Evolutionary conservation across 495 filamentous ascomycete species (phyloP).

Genomic region (Xylaria sp.): DNA sequence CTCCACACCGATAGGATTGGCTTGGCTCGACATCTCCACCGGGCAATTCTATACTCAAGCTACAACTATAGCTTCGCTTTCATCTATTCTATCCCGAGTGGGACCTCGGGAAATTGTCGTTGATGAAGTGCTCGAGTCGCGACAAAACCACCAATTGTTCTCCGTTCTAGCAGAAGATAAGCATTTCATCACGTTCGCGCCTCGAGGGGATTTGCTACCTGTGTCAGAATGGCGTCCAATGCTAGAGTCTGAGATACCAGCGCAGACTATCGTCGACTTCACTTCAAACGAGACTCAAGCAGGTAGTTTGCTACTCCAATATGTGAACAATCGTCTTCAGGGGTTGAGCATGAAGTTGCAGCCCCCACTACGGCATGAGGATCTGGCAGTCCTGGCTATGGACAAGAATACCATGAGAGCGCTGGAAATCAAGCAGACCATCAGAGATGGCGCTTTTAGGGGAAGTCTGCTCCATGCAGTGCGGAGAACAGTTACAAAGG

Average conservation of each 20-base stretch:
- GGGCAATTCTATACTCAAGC: conserved; percentile 89
- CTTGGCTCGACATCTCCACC: conserved; percentile 95
- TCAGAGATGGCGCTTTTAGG: conserved; percentile 73
- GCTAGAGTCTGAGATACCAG: conserved; percentile 70
- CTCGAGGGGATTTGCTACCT: conserved; percentile 53
- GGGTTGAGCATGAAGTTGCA: conserved; percentile 84
- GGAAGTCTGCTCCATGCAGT: conserved; percentile 90
- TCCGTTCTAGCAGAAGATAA: conserved; percentile 61
- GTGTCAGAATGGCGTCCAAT: conserved; percentile 75
- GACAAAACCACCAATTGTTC: conserved; percentile 50
- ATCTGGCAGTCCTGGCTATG: conserved; percentile 82
- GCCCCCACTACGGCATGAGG: conserved; percentile 74
- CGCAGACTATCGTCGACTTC: conserved; percentile 50
- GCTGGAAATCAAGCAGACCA: conserved; percentile 85
- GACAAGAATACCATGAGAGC: conserved; percentile 90
- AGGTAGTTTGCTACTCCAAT: conserved; percentile 78
- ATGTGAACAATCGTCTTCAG: conserved; percentile 79
- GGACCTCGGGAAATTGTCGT: conserved; percentile 86
- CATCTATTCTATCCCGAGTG: conserved; percentile 81
- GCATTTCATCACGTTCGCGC: conserved; percentile 63
- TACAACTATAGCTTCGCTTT: conserved; percentile 73
- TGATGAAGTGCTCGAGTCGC: conserved; percentile 63
- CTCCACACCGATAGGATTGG: conserved; percentile 70
- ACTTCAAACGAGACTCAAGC: conserved; percentile 65
- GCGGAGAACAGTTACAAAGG: conserved; percentile 87